Evolutionary conservation across 2,329 filamentous ascomycete genomes (phyloP).

Genomic region (Aspergillus pseudoterreus): DNA sequence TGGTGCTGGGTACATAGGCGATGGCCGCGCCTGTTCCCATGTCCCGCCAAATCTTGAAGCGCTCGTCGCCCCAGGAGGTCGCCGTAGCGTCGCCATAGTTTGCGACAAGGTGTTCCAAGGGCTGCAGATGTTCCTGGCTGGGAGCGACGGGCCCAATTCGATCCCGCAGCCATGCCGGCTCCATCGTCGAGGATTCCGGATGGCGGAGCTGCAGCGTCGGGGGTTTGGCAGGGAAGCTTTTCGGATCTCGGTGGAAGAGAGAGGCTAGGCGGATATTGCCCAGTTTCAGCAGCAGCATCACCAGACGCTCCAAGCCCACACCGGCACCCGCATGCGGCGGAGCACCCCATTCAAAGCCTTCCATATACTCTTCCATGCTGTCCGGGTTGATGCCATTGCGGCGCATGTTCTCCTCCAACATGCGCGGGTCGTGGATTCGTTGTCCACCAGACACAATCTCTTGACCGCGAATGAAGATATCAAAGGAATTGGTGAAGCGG

Average conservation of each 20-base stretch:
- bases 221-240: constrained; percentile 71
- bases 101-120: constrained; percentile 81
- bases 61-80: constrained; percentile 87
- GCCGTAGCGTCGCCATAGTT: constrained; percentile 95
- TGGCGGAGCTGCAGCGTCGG: constrained; percentile 67
- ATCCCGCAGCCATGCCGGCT: constrained; percentile 56
- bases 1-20: constrained; percentile 70
- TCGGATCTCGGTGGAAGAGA: constrained; percentile 82
- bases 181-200: constrained; percentile 79
- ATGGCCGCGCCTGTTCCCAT: constrained; percentile 74
- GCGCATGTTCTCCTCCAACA: constrained; percentile 74
- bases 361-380: constrained; percentile 87
- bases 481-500: constrained; percentile 82
- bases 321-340: constrained; percentile 88
- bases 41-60: constrained; percentile 85
- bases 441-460: constrained; percentile 91
- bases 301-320: constrained; percentile 81
- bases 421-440: constrained; percentile 76
- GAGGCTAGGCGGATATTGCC: constrained; percentile 88
- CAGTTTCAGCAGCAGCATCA: constrained; percentile 80
- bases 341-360: constrained; percentile 82
- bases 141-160: constrained; percentile 39
- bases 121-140: constrained; percentile 58
- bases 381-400: constrained; percentile 70
- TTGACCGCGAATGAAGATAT: constrained; percentile 90